A percentile compares a stretch with the other conserved stretches of the same genome.
phyloP scores from a whole-genome alignment of 805 yeast genomes.

The Ogataea haglerorum region DNA sequence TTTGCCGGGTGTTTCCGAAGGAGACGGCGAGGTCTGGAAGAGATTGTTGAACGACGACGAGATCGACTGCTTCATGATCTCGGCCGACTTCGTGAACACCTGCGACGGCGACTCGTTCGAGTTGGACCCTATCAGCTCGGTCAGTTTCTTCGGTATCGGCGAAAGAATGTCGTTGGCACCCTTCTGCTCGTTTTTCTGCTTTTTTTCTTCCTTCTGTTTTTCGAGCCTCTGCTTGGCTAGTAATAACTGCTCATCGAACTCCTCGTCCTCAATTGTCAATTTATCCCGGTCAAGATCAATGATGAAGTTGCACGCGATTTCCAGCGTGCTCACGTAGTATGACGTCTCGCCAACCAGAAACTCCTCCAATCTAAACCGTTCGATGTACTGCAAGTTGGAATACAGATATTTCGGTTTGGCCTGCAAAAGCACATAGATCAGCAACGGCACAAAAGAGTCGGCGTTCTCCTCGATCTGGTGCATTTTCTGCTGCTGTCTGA shows the following conservation, averaged over 20 bases:
- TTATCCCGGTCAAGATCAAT: constrained; percentile 54
- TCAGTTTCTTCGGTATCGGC: constrained; percentile 27
- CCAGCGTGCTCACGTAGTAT: constrained; percentile 85
- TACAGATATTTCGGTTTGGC: constrained; percentile 62
- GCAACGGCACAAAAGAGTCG: constrained; percentile 86
- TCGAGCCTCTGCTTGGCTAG: constrained; percentile 39
- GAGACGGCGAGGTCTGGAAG: constrained; percentile 17
- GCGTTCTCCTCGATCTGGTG: constrained; percentile 73
- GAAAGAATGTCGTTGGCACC: constrained; percentile 13
- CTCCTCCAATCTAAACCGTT: constrained; percentile 72
- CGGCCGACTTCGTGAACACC: constrained; percentile 36
- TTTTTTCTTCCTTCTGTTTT: constrained; percentile 26
- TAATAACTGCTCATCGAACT: constrained; percentile 49
- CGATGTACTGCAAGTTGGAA: constrained; percentile 81
- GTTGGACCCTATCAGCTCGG: constrained; percentile 24
- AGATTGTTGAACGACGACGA: constrained; percentile 26
- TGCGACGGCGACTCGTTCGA: constrained; percentile 32
- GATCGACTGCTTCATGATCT: constrained; percentile 34
- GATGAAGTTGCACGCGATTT: constrained; percentile 82
- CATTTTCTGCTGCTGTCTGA: constrained; percentile 50
- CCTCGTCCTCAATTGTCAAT: constrained; percentile 59
- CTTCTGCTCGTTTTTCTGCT: constrained; percentile 11
- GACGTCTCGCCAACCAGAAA: constrained; percentile 85
- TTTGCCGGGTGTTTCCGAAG: constrained; percentile 13
- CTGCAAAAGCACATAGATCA: constrained; percentile 74